phyloP scores from a whole-genome alignment of 2,329 filamentous ascomycete genomes.

The Xylariaceae sp. region DNA sequence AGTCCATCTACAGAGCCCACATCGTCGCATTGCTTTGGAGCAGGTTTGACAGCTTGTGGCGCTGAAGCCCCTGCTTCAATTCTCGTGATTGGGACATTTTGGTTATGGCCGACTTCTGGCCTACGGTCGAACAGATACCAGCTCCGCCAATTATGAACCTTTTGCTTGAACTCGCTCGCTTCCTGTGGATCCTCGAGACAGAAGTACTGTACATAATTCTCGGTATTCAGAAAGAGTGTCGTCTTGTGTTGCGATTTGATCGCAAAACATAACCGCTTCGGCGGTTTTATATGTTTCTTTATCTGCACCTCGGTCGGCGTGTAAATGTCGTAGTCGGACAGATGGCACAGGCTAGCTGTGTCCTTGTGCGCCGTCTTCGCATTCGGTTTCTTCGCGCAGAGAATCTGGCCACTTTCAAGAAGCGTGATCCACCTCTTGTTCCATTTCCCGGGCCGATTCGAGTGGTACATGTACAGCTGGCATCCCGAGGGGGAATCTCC shows the following conservation, averaged over 20 bases:
- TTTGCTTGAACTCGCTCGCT: constrained; percentile 65
- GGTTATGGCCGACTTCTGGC: constrained; percentile 33
- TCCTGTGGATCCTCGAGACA: constrained; percentile 66
- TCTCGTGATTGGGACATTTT: constrained; percentile 28
- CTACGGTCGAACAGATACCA: constrained; percentile 82
- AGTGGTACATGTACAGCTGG: constrained; percentile 72
- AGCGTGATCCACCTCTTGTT: constrained; percentile 77
- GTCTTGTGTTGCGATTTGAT: constrained; percentile 91
- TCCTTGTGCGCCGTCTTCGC: constrained; percentile 61
- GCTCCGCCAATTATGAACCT: constrained; percentile 78
- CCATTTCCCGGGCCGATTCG: constrained; percentile 80
- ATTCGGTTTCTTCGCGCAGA: constrained; percentile 65
- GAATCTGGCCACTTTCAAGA: constrained; percentile 66
- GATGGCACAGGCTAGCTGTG: constrained; percentile 67
- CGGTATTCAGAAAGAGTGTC: constrained; percentile 72
- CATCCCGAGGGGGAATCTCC: constrained; percentile 61
- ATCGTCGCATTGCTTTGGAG: constrained; percentile 32
- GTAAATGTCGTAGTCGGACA: constrained; percentile 93
- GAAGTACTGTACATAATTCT: constrained; percentile 92
- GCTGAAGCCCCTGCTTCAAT: constrained; percentile 32
- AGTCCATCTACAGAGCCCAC: constrained; percentile 34
- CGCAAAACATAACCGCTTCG: constrained; percentile 80
- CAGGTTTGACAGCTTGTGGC: constrained; percentile 27
- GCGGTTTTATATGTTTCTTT: constrained; percentile 70
- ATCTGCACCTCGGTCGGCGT: constrained; percentile 64